Evolutionary conservation across 139 green algal species (phyloP).

Genomic region (Chlamydomonas applanata): DNA sequence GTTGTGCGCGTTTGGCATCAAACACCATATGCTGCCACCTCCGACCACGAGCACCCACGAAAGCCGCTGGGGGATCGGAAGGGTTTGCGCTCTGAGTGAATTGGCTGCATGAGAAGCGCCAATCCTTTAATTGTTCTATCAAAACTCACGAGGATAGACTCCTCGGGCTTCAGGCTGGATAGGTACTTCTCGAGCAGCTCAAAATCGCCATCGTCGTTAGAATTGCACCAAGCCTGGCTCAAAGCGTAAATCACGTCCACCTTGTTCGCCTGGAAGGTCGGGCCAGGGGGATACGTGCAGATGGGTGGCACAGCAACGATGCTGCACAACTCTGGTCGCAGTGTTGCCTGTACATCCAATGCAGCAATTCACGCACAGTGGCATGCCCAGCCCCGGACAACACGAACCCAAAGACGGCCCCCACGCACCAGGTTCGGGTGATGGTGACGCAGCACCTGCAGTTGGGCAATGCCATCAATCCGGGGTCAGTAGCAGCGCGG

Average conservation of each 20-base stretch:
- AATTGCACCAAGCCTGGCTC: conserved; percentile 67
- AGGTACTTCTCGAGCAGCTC: conserved; percentile 78
- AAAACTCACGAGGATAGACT: conserved; percentile 76
- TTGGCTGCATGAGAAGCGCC: no score
- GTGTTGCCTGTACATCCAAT: neutral
- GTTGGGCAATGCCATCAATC: no score
- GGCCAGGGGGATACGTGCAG: neutral
- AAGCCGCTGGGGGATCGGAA: no score
- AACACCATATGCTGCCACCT: no score
- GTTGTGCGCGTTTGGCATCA: no score
- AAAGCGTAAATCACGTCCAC: conserved; percentile 87
- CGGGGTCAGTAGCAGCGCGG: no score
- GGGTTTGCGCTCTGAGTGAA: neutral
- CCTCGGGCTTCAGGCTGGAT: conserved; percentile 68
- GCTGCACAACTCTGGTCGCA: neutral
- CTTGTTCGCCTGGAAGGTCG: conserved; percentile 23
- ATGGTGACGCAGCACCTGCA: conserved; percentile 40
- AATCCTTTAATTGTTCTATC: no score
- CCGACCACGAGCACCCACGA: no score
- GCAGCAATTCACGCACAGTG: neutral
- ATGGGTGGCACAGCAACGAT: neutral
- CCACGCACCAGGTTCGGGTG: conserved; percentile 73
- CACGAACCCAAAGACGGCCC: neutral
- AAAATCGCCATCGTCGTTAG: conserved; percentile 69
- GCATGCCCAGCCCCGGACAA: no score